Conservation (phyloP, 176 grass and related monocot species). For the Cocos nucifera region DNA sequence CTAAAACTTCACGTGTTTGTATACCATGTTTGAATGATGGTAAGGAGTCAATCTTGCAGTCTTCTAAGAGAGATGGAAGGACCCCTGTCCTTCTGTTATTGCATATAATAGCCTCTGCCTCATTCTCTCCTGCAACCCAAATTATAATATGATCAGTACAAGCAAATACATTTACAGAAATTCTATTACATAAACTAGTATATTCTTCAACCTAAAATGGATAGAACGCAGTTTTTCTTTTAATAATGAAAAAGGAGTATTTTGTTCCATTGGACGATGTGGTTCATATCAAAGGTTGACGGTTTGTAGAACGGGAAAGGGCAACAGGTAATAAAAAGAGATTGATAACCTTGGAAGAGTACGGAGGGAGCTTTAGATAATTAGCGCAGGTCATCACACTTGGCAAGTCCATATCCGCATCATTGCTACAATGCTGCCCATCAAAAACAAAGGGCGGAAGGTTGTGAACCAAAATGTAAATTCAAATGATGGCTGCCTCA, state of each 20-base stretch:
- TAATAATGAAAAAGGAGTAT: no score
- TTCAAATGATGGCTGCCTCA: not conserved
- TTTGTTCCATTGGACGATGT: no score
- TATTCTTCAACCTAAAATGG: no score
- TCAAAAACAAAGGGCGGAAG: slow-evolving; percentile 21
- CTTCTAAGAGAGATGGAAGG: slow-evolving; percentile 48
- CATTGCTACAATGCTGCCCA: slow-evolving; percentile 62
- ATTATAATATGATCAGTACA: not conserved
- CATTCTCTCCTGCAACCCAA: slow-evolving; percentile 35
- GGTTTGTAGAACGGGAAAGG: no score
- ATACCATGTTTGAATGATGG: slow-evolving; percentile 2
- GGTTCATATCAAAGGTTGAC: no score
- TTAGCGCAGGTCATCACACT: slow-evolving; percentile 98
- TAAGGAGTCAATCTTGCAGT: not conserved
- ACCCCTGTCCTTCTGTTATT: slow-evolving; percentile 33
- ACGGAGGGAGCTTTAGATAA: slow-evolving; percentile 94
- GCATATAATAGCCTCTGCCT: slow-evolving; percentile 38
- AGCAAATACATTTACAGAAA: no score
- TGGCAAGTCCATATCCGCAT: slow-evolving; percentile 64
- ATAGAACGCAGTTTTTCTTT: no score
- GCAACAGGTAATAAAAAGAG: no score
- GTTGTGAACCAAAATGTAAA: not conserved
- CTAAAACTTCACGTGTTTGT: slow-evolving; percentile 21
- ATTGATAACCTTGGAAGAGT: slow-evolving; percentile 70
- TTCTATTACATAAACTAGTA: no score